A percentile compares a stretch with the other conserved stretches of the same genome.
Evolutionary conservation across 1,284 basidiomycete species (phyloP).

Genomic region (Trichosporon asahii): DNA sequence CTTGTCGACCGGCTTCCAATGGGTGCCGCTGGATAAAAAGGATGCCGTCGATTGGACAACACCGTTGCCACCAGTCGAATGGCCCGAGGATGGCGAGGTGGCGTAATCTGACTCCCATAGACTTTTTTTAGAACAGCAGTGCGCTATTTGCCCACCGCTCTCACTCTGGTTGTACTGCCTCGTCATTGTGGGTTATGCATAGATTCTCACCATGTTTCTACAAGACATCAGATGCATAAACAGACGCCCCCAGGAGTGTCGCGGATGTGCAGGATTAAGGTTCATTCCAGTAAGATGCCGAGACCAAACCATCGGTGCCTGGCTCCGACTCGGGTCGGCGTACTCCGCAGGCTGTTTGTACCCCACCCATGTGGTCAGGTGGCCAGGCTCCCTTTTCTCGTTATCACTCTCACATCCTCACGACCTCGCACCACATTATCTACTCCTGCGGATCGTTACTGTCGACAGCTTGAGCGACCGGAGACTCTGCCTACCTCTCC

Average conservation of each 20-base stretch:
- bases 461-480: neutral
- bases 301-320: neutral
- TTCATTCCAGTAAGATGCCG: neutral
- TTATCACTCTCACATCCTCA: too few relatives aligned
- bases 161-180: neutral
- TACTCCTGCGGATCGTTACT: neutral
- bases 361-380: neutral
- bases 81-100: constrained; percentile 45
- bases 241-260: neutral
- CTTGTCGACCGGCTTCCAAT: constrained; percentile 43
- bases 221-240: neutral
- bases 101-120: constrained; percentile 1
- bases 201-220: neutral
- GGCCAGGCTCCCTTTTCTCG: neutral
- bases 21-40: constrained; percentile 29
- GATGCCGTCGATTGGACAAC: constrained; percentile 40
- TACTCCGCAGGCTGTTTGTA: neutral
- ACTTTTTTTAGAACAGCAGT: neutral
- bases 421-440: neutral
- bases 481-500: neutral
- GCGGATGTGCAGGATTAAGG: neutral
- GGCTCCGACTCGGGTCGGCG: neutral
- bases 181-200: neutral
- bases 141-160: neutral
- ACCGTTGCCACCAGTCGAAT: constrained; percentile 36